Percentiles rank a stretch among this genome's conserved stretches.
These are phyloP conservation scores for Auricularia cornea DNA, from an alignment of 768 basidiomycete species.

Conservation along the genomic window DNA sequence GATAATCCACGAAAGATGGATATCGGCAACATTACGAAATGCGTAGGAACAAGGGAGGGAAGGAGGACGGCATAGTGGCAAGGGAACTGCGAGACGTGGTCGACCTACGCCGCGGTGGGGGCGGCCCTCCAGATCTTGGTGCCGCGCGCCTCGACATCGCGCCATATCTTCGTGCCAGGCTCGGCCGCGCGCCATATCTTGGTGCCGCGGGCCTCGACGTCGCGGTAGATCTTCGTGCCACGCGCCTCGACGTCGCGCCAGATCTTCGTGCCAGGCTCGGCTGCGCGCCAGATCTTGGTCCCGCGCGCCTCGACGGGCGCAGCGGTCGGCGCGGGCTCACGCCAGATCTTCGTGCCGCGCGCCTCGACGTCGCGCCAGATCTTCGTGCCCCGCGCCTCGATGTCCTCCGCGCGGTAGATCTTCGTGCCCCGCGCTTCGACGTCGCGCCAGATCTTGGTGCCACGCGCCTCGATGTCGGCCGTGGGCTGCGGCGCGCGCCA, in stretches of 20 bases:
- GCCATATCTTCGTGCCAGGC: no score
- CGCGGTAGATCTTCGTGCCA: conserved; percentile 1
- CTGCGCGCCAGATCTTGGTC: conserved; percentile 1
- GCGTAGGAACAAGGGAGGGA: no score
- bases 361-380: no score
- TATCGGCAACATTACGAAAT: no score
- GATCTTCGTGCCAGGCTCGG: not conserved
- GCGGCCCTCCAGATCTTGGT: not conserved
- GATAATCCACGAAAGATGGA: no score
- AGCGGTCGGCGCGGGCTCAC: no score
- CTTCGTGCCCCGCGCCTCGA: not conserved
- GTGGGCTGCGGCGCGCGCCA: no score
- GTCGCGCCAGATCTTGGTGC: not conserved
- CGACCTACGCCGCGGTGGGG: no score
- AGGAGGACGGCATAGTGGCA: no score
- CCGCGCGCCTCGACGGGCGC: not conserved
- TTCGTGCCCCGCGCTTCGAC: conserved; percentile 2
- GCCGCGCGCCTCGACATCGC: not conserved
- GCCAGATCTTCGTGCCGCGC: conserved; percentile 1
- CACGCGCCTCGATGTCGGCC: no score
- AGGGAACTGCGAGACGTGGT: no score
- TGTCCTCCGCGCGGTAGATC: conserved; percentile 3
- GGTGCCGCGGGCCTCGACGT: not conserved
- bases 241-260: conserved; percentile 1
- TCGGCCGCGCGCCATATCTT: no score